Evolutionary conservation across 148 eudicot species (phyloP), one percentile per base, ranked within the genome.

Genomic region (Oxyria digyna): DNA sequence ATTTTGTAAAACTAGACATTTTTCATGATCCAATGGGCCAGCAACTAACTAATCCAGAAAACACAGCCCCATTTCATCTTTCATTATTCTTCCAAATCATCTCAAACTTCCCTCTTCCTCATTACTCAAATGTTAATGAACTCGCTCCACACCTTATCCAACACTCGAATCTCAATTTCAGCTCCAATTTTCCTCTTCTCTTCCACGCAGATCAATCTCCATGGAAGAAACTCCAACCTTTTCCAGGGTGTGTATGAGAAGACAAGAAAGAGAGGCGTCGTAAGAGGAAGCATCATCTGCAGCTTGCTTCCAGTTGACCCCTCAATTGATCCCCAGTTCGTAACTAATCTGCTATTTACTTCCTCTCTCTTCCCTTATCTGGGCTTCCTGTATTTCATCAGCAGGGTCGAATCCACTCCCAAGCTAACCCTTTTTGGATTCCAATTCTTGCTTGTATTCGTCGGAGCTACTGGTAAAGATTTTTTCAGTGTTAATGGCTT

Each of bases 371-470:
- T 94, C 59, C 99, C 97, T 67, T 94, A 94, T 52, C 49, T 91
- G 77, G 99, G 99, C 42, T 94, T 94, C 76, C 76, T 94, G 70
- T 91, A 90, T 73, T 94, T 88, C 76, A 81, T 94, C 77, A 94
- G 97, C 57, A 94, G 81, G 73, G 87, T 97, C 13, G 86, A 87
- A 50, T 80, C 96, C 69, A 82, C 91, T 32, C 99, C 99, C 3
- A 88, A 83, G 72, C 97, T 94, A 63, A 91, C 97, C 23, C 87
- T 94, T 37, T 94, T 94, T 76, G 99, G 99, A 0, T 94, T 94
- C 88, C 86, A 94, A 74, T 94, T 91, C 93, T 81, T 94, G 85
- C 97, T 94, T 74, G 96, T 89, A 24, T 94, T 94, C 82, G 99
- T 94, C 18, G 99, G 88, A 23, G 97, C 99, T 59, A 94, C 99